phyloP scores from a whole-genome alignment of 139 green algal species.

The Eudorina sp. region DNA sequence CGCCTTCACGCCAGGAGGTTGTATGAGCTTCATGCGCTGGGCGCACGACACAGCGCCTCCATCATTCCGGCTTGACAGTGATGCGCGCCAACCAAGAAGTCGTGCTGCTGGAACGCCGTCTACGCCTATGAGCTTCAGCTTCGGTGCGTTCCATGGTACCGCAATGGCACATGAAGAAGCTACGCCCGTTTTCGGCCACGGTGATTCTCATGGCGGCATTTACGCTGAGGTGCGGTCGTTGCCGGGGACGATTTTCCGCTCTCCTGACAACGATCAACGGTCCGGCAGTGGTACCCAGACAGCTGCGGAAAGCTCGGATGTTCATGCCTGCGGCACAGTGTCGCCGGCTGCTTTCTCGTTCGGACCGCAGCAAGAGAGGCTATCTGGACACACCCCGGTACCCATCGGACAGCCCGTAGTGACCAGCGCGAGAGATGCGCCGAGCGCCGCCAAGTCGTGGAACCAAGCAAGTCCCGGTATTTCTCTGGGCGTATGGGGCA shows the following conservation, averaged over 20 bases:
- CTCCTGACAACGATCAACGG: too few relatives aligned
- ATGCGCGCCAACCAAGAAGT: background rate
- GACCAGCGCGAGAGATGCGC: too few relatives aligned
- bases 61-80: conserved; percentile 24
- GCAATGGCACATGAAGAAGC: background rate
- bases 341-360: background rate
- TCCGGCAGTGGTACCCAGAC: too few relatives aligned
- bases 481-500: conserved; percentile 1
- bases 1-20: background rate
- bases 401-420: too few relatives aligned
- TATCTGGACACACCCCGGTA: background rate
- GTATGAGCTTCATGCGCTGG: conserved; percentile 40
- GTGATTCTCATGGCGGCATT: too few relatives aligned
- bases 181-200: background rate
- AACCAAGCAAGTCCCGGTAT: too few relatives aligned
- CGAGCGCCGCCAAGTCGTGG: too few relatives aligned
- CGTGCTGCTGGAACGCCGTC: background rate
- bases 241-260: too few relatives aligned
- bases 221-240: too few relatives aligned
- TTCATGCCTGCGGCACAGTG: too few relatives aligned
- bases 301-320: too few relatives aligned
- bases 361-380: background rate
- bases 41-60: background rate
- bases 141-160: background rate
- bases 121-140: conserved; percentile 38